phyloP scores from a whole-genome alignment of 768 basidiomycete species.

The Panellus pusillus region DNA sequence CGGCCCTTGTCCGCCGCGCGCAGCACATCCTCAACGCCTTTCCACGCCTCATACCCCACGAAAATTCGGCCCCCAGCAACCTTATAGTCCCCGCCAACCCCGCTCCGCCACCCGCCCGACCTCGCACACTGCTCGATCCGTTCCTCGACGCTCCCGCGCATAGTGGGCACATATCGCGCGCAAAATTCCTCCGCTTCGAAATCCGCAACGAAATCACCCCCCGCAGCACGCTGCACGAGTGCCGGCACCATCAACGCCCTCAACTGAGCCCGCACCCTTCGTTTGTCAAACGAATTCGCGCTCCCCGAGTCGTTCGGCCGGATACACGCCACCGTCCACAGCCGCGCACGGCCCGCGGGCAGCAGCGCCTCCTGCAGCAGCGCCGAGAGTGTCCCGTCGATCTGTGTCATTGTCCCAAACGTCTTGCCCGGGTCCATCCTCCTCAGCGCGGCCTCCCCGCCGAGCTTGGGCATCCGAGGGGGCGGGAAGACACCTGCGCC shows the following conservation, averaged over 20 bases:
- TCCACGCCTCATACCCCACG: constrained; percentile 80
- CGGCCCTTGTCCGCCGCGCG: constrained; percentile 64
- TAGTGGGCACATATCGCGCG: constrained; percentile 74
- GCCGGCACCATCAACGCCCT: constrained; percentile 75
- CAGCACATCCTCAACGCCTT: constrained; percentile 75
- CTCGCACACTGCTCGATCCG: constrained; percentile 73
- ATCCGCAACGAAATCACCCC: constrained; percentile 66
- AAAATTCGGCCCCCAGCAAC: constrained; percentile 70
- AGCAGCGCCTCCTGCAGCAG: constrained; percentile 51
- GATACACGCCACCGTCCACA: constrained; percentile 81
- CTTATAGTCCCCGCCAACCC: constrained; percentile 68
- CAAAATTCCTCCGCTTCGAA: constrained; percentile 64
- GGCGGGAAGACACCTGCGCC: constrained; percentile 81
- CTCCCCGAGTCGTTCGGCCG: constrained; percentile 88
- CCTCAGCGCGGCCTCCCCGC: constrained; percentile 55
- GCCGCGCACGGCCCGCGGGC: constrained; percentile 46
- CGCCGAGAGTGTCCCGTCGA: constrained; percentile 76
- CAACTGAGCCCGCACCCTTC: constrained; percentile 81
- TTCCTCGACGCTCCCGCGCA: constrained; percentile 66
- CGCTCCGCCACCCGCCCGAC: constrained; percentile 65
- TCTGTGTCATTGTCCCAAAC: constrained; percentile 78
- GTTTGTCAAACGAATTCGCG: constrained; percentile 88
- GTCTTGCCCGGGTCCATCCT: constrained; percentile 70
- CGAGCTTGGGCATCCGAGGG: constrained; percentile 68
- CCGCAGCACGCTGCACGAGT: constrained; percentile 57